Evolutionary conservation across 164 flowering plant genomes (phyloP), one percentile per base, ranked within the genome.

Genomic region (Chloranthus sessilifolius): DNA sequence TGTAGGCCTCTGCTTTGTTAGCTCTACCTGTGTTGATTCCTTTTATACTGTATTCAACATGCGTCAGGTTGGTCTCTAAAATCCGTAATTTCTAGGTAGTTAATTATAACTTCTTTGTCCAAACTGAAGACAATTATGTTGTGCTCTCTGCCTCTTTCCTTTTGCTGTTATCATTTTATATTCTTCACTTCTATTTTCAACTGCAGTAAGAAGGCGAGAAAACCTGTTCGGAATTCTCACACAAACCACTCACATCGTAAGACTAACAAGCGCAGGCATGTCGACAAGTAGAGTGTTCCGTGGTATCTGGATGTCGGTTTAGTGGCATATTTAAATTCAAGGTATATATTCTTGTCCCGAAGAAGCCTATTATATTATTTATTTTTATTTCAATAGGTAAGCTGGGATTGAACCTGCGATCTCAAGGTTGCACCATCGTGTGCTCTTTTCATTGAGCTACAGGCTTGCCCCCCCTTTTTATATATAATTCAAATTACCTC

Each of bases 1-100:
- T 69, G 56, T 42, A 89, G 97, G 95, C 97, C 26, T 85, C 95
- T 63, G 88, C 86, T 28, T 43, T 82, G 28, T 65, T 89, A 76
- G 95, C 85, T 31, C 54, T 85, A 8, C 90, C 95, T 1, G 55
- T 83, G 15, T 63, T 81, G 30, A 15, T 78, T 43, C 50, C 74
- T 35, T 70, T 53, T 55, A 77, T 61, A 53, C 29, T 67, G 29
- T 43, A 22, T 33, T 73, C 81, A 23, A 50, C 67, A n/a, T n/a
- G n/a, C n/a, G n/a, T n/a, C n/a, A n/a, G n/a, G n/a, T n/a, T n/a
- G n/a, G n/a, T n/a, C n/a, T n/a, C n/a, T n/a, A n/a, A n/a, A n/a
- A n/a, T n/a, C n/a, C n/a, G n/a, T 23, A 11, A 67, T n/a, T 82
- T 75, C 74, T 50, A 81, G 95, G 78, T 9, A 71, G 84, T 60